phyloP scores from a whole-genome alignment of 257 asterid genomes.

The Solanum chiquidenum region DNA sequence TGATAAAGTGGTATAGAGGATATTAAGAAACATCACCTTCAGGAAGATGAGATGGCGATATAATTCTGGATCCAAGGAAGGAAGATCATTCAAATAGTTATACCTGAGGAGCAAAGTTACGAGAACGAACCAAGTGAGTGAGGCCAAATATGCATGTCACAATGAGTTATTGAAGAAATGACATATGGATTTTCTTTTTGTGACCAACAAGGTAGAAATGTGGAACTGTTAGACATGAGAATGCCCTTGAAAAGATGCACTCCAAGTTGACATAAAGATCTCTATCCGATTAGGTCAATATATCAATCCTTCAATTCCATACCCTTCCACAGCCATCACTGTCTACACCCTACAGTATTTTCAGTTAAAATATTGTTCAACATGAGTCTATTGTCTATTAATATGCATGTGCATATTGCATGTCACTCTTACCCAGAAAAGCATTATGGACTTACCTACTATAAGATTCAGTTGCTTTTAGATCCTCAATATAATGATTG shows the following conservation, averaged over 20 bases:
- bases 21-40: constrained; percentile 44
- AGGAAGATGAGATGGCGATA: constrained; percentile 88
- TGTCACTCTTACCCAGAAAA: background rate
- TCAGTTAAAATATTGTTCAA: background rate
- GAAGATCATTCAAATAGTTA: constrained; percentile 92
- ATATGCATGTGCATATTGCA: background rate
- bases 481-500: background rate
- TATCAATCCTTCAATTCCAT: background rate
- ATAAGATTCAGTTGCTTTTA: background rate
- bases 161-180: background rate
- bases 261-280: background rate
- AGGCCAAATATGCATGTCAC: background rate
- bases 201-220: background rate
- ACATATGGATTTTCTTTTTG: background rate
- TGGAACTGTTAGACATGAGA: background rate
- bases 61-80: constrained; percentile 94
- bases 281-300: background rate
- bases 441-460: background rate
- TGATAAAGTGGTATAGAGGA: background rate
- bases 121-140: background rate
- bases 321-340: background rate
- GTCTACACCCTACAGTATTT: background rate
- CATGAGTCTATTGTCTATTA: background rate
- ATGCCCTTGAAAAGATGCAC: background rate
- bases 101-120: constrained; percentile 40